Evolutionary conservation across 371 early-diverging fungal species (phyloP), one percentile per base, ranked within the genome.

Genomic region (Batkoa obscura): DNA sequence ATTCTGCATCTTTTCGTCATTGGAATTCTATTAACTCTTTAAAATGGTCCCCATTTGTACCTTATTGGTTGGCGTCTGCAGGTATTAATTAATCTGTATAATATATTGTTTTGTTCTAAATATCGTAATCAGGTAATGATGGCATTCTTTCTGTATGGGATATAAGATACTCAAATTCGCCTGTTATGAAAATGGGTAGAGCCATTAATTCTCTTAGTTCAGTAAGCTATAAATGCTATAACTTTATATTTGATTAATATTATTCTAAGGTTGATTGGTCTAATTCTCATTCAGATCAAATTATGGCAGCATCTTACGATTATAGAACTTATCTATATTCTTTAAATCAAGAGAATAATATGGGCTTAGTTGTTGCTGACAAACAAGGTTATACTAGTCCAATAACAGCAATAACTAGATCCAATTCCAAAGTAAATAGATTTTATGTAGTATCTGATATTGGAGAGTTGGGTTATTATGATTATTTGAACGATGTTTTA

Each of bases 21-120:
- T n/a, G n/a, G n/a, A n/a, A n/a, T n/a, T n/a, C n/a, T 10, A 5
- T 50, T 34, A 34, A 34, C 12, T 12, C 47, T 8, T 17, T 50
- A 13, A 17, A 34, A 34, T 50, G 50, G 50, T 50, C 50, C 5
- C 50, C 50, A 50, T 50, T 50, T 34, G 34, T 50, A 12, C 50
- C 50, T 36, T 50, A 50, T 34, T 50, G 50, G 50, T 3, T 50
- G 17, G 50, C 50, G 30, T 31, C 50, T 12, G 50, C 50, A 8
- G 50, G 50, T 36, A 39, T 39, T 8, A 8, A 39, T 39, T 39
- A 8, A 39, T 8, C 41, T 39, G 13, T 5, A 5, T 39, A 8
- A 5, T 5, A 13, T 8, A 8, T 8, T 39, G 5, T 39, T 8
- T 39, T 39, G 13, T 39, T 39, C 13, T n/a, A n/a, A n/a, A n/a